Percentiles rank a stretch among this genome's conserved stretches.
Conservation (phyloP, 2,329 filamentous ascomycete species). For the Ceratocystis huliohia region DNA sequence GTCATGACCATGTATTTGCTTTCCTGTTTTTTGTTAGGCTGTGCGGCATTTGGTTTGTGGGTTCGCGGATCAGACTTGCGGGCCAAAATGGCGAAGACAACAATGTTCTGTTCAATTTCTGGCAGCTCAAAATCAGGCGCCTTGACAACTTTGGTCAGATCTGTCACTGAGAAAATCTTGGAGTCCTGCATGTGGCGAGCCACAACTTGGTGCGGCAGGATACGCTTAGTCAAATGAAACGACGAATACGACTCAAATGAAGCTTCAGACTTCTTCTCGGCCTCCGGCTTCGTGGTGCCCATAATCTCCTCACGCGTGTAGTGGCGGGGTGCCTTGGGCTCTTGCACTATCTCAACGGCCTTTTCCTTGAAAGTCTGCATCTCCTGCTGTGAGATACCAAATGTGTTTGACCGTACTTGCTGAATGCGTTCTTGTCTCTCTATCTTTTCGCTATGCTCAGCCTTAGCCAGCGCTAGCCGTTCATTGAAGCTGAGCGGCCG, state of each 20-base stretch:
- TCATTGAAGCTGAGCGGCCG: slow-evolving; percentile 63
- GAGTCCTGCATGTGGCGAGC: slow-evolving; percentile 67
- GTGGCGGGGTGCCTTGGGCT: slow-evolving; percentile 36
- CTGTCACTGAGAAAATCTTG: slow-evolving; percentile 63
- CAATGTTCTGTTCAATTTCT: slow-evolving; percentile 72
- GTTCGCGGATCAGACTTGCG: slow-evolving; percentile 70
- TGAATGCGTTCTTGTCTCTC: slow-evolving; percentile 42
- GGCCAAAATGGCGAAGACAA: slow-evolving; percentile 77
- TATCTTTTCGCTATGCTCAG: slow-evolving; percentile 39
- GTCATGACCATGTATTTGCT: slow-evolving; percentile 90
- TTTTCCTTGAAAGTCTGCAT: slow-evolving; percentile 47
- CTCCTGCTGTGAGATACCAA: slow-evolving; percentile 44
- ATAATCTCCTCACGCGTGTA: slow-evolving; percentile 55
- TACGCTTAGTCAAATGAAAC: slow-evolving; percentile 68
- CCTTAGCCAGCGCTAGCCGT: slow-evolving; percentile 59
- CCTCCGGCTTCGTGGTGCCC: slow-evolving; percentile 29
- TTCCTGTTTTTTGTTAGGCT: slow-evolving; percentile 25
- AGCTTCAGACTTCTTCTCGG: slow-evolving; percentile 36
- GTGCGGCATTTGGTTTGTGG: slow-evolving; percentile 34
- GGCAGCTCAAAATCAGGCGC: slow-evolving; percentile 72
- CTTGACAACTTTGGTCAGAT: slow-evolving; percentile 69
- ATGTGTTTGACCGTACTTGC: slow-evolving; percentile 42
- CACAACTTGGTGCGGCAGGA: slow-evolving; percentile 68
- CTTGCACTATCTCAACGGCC: slow-evolving; percentile 42
- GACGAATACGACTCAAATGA: slow-evolving; percentile 79